phyloP scores from a whole-genome alignment of 2,329 filamentous ascomycete genomes.

The Aspergillus uvarum region DNA sequence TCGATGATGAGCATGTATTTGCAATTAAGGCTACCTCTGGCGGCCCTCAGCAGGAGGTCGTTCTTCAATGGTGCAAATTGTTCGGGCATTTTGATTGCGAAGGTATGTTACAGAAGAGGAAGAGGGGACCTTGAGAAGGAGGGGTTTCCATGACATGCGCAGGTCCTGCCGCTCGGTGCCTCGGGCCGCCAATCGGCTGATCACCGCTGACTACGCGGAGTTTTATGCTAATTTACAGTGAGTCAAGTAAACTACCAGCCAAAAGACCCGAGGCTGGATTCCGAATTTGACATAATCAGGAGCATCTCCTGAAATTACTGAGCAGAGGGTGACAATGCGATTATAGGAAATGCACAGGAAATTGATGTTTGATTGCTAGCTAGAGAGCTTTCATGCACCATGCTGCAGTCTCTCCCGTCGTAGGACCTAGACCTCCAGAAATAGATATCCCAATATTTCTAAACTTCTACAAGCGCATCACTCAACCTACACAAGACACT shows the following conservation, averaged over 20 bases:
- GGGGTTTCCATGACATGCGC: slow-evolving; percentile 23
- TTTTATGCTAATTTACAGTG: neutral
- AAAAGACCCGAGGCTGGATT: no score
- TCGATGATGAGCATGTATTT: neutral
- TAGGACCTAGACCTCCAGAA: neutral
- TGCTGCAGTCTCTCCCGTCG: neutral
- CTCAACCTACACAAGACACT: neutral
- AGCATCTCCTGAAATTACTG: no score
- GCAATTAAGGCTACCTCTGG: slow-evolving; percentile 63
- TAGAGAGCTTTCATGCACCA: neutral
- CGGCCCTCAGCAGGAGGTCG: slow-evolving; percentile 85
- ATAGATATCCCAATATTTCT: neutral
- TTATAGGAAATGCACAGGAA: no score
- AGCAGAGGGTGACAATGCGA: no score
- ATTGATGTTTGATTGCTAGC: neutral
- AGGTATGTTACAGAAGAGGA: slow-evolving; percentile 18
- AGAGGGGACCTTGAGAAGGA: slow-evolving; percentile 23
- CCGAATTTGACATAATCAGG: no score
- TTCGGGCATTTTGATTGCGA: slow-evolving; percentile 57
- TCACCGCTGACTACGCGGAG: neutral
- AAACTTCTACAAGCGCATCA: neutral
- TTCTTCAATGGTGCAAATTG: slow-evolving; percentile 85
- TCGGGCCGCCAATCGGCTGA: slow-evolving; percentile 17
- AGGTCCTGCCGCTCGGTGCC: slow-evolving; percentile 13
- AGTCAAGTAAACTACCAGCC: no score